Conservation (phyloP, 371 early-diverging fungal genomes). For the Rhizopus delemar region DNA sequence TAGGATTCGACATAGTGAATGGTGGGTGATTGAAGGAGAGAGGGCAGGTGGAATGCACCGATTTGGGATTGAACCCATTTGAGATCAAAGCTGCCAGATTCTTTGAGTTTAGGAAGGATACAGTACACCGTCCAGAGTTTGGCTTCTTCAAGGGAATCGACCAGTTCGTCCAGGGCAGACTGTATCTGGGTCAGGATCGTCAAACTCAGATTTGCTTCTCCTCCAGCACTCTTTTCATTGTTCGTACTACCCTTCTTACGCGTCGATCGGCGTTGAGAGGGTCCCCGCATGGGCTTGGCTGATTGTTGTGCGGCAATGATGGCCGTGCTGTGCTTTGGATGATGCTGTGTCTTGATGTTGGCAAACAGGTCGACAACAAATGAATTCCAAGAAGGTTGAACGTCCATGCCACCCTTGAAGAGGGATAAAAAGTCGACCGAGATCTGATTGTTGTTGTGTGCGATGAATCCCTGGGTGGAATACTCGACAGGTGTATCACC, state of each 20-base stretch:
- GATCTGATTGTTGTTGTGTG: conserved; percentile 70
- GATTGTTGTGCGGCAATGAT: conserved; percentile 58
- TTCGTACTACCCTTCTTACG: conserved; percentile 18
- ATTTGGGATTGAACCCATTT: conserved; percentile 64
- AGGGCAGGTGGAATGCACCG: conserved; percentile 49
- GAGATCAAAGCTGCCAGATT: conserved; percentile 59
- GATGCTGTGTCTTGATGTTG: conserved; percentile 57
- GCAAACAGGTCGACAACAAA: conserved; percentile 45
- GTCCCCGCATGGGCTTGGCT: conserved; percentile 56
- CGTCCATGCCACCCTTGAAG: conserved; percentile 63
- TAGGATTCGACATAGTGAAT: conserved; percentile 61
- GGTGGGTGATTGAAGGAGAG: conserved; percentile 50
- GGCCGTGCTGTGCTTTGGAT: conserved; percentile 57
- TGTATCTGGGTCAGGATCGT: conserved; percentile 67
- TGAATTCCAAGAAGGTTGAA: conserved; percentile 57
- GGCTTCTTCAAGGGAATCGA: conserved; percentile 79
- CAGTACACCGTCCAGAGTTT: conserved; percentile 86
- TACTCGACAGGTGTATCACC: conserved; percentile 67
- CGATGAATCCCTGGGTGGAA: conserved; percentile 70
- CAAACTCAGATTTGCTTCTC: conserved; percentile 7
- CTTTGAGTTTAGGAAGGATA: conserved; percentile 67
- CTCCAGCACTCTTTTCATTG: conserved; percentile 18
- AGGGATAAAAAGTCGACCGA: conserved; percentile 84
- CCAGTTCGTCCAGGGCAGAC: conserved; percentile 73
- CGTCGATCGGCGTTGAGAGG: conserved; percentile 40